phyloP scores from a whole-genome alignment of 352 stramenopile species.

The Globisporangium heterothallicum region DNA sequence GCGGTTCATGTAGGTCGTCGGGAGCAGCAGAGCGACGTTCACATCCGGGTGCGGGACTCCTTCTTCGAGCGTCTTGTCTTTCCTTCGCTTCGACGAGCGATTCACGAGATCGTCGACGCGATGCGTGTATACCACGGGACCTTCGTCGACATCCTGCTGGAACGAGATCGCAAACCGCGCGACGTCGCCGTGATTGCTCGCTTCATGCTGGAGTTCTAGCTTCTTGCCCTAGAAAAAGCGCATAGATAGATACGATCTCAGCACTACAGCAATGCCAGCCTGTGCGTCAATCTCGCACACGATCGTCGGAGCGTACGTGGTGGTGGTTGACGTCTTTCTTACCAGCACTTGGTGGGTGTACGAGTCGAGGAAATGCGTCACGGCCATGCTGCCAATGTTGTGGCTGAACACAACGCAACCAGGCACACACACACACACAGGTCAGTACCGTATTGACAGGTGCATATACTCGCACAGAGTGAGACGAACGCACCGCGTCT shows the following conservation, averaged over 20 bases:
- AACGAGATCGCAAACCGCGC: constrained; percentile 51
- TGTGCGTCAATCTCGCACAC: no score
- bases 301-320: no score
- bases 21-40: constrained; percentile 71
- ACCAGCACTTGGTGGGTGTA: constrained; percentile 65
- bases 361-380: constrained; percentile 61
- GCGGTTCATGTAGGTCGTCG: constrained; percentile 85
- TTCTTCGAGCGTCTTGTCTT: constrained; percentile 66
- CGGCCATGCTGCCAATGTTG: constrained; percentile 69
- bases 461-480: no score
- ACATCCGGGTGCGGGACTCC: constrained; percentile 68
- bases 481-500: constrained; percentile 43
- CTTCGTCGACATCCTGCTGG: constrained; percentile 40
- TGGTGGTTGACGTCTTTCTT: no score
- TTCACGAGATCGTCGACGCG: constrained; percentile 74
- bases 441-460: neutral
- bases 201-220: constrained; percentile 51
- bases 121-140: constrained; percentile 18
- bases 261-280: neutral
- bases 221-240: constrained; percentile 46
- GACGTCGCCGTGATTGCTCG: constrained; percentile 60
- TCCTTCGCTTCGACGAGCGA: constrained; percentile 62
- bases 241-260: neutral
- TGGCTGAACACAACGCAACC: constrained; percentile 28
- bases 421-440: neutral